Base-by-base conservation (phyloP, 116 monocot species). In the Phalaenopsis hybrid region DNA sequence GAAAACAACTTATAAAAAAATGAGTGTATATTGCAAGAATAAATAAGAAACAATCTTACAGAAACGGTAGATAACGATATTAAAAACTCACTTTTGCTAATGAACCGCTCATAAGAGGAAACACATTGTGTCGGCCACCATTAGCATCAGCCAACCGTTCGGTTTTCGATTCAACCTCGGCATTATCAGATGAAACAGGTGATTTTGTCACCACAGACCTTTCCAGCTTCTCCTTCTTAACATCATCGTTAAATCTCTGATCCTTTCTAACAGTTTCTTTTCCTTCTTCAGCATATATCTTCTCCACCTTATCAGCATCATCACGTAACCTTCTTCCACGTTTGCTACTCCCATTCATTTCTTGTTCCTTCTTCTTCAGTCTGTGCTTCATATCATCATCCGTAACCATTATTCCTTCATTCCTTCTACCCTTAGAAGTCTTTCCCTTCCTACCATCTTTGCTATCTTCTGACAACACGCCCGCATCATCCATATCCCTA, bases 141-240 rank as follows among this genome's bases (percentile, higher is more conserved):
- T 76, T 76, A 48, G 46, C 76, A 76, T 76, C 25, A 48, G 46
- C 76, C 25, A 28, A 10, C 50, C 17, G 34, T 79, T 44, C 80
- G 11, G 5, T 43, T 15, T 12, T 9, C 43, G 44, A 23, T 31
- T 57, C 37, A 45, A 25, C 44, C 37, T 10, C 18, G 15, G 43
- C 25, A 74, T 31, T 11, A 15, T 43, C 76, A 57, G 20, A 49
- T n/a, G 74, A 57, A 55, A 33, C 41, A 41, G 58, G 1, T 63
- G 75, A 43, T 12, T 50, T 70, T 17, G 21, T 74, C 9, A 81
- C 74, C 4, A 25, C 51, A n/a, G 76, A 50, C 49, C 23, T 55
- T 50, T 52, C 79, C 13, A 73, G 70, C 61, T 81, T 69, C 25
- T 83, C 88, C 61, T 85, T 81, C 51, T 87, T 82, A 79, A 81